phyloP scores from a whole-genome alignment of 2,329 filamentous ascomycete species.

The Microdochium bolleyi region DNA sequence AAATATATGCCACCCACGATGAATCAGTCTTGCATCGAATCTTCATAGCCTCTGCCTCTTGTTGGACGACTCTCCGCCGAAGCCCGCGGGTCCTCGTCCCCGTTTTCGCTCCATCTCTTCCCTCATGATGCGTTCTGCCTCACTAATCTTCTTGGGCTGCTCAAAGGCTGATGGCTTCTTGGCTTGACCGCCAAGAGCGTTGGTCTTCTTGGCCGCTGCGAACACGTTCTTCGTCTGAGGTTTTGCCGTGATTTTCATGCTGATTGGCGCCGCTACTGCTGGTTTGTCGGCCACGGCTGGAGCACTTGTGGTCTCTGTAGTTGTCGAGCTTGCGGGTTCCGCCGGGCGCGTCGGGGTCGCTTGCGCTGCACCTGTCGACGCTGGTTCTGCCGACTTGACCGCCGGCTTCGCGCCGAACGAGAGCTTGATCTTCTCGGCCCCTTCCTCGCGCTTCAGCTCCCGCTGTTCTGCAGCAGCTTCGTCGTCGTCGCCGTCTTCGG shows the following conservation, averaged over 20 bases:
- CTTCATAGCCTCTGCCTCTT: conserved; percentile 42
- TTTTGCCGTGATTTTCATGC: conserved; percentile 59
- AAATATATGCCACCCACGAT: background rate
- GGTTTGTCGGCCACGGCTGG: conserved; percentile 20
- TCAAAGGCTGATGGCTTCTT: conserved; percentile 55
- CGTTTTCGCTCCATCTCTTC: conserved; percentile 70
- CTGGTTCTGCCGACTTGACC: conserved; percentile 5
- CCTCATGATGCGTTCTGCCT: conserved; percentile 84
- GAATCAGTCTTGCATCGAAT: background rate
- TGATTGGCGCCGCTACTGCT: conserved; percentile 31
- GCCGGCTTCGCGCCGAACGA: conserved; percentile 47
- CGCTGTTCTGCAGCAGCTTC: conserved; percentile 31
- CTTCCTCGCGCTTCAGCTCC: conserved; percentile 53
- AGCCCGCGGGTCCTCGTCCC: conserved; percentile 36
- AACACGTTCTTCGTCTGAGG: conserved; percentile 74
- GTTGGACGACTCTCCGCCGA: conserved; percentile 30
- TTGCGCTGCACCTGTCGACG: conserved; percentile 1
- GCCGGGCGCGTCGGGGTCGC: conserved; percentile 11
- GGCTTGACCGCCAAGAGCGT: conserved; percentile 49
- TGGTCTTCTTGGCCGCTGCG: conserved; percentile 60
- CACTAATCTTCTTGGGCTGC: conserved; percentile 75
- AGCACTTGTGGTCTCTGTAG: conserved; percentile 4
- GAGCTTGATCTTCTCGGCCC: conserved; percentile 64
- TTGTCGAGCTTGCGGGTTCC: conserved; percentile 6
- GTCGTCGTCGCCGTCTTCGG: conserved; percentile 29